phyloP scores from a whole-genome alignment of 805 yeast species.

The Komagataella populi region DNA sequence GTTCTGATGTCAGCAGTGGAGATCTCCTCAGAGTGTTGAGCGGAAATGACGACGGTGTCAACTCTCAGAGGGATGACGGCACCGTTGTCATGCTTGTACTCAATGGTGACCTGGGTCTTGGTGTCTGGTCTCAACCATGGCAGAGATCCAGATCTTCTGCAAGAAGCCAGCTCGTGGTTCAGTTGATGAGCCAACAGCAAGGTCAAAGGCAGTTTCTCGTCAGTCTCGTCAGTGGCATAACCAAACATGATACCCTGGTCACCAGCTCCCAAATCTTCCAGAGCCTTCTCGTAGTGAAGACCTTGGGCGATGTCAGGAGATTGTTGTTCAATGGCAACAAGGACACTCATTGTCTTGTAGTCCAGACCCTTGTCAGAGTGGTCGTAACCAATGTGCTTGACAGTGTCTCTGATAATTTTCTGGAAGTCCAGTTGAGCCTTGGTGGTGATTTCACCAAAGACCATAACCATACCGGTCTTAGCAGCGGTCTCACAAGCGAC shows the following conservation, averaged over 20 bases:
- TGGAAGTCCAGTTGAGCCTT: conserved; percentile 92
- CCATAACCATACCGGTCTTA: conserved; percentile 99
- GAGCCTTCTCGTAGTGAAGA: conserved; percentile 88
- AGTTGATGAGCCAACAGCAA: conserved; percentile 88
- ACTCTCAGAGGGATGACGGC: conserved; percentile 93
- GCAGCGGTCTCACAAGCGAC: conserved; percentile 99
- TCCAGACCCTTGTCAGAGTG: conserved; percentile 93
- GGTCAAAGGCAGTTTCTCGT: conserved; percentile 93
- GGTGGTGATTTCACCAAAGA: conserved; percentile 98
- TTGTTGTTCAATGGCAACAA: conserved; percentile 98
- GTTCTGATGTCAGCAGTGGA: conserved; percentile 84
- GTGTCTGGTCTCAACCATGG: conserved; percentile 99
- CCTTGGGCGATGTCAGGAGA: conserved; percentile 99
- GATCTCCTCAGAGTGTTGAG: conserved; percentile 96
- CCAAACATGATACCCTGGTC: conserved; percentile 99
- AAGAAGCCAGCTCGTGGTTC: conserved; percentile 92
- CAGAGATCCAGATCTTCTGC: conserved; percentile 91
- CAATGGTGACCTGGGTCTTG: conserved; percentile 98
- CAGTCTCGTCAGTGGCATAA: conserved; percentile 98
- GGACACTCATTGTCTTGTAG: conserved; percentile 97
- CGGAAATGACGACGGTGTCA: conserved; percentile 93
- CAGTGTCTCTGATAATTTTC: conserved; percentile 94
- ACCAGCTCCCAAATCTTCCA: conserved; percentile 99
- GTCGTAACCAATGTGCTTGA: conserved; percentile 97
- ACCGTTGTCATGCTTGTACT: conserved; percentile 88